Percentiles rank a stretch among this genome's conserved stretches.
phyloP scores from a whole-genome alignment of 2,329 filamentous ascomycete genomes.

The Dendryphion nanum region DNA sequence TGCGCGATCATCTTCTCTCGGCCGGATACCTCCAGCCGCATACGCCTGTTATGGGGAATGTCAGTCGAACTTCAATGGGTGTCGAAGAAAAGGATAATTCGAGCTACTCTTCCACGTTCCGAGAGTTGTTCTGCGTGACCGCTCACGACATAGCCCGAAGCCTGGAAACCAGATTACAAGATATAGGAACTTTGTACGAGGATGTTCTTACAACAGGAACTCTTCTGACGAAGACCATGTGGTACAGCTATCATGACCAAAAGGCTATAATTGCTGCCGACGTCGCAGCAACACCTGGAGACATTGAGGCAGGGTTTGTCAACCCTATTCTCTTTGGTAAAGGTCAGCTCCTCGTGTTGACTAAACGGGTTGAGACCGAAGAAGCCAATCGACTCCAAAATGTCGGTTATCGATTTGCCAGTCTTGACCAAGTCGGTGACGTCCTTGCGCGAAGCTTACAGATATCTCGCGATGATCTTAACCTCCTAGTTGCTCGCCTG shows the following conservation, averaged over 20 bases:
- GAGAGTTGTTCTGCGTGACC: constrained; percentile 79
- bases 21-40: constrained; percentile 23
- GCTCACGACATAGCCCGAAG: constrained; percentile 70
- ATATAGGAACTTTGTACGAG: constrained; percentile 71
- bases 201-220: constrained; percentile 68
- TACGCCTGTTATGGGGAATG: constrained; percentile 13
- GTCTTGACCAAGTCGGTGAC: constrained; percentile 57
- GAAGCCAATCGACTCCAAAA: constrained; percentile 67
- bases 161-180: constrained; percentile 61
- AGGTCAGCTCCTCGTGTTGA: constrained; percentile 79
- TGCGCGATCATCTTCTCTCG: constrained; percentile 69
- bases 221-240: constrained; percentile 61
- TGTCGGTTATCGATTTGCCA: constrained; percentile 74
- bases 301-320: constrained; percentile 40
- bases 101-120: constrained; percentile 74
- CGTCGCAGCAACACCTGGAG: constrained; percentile 19
- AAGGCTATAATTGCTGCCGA: constrained; percentile 26
- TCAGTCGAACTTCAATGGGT: constrained; percentile 18
- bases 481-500: constrained; percentile 63
- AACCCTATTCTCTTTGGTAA: constrained; percentile 54
- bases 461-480: constrained; percentile 63
- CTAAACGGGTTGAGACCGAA: constrained; percentile 59
- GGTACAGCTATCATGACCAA: constrained; percentile 15
- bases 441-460: constrained; percentile 73
- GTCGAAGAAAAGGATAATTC: constrained; percentile 58